Evolutionary conservation across 208 protist genomes (phyloP).

Genomic region (Crithidia mellificae): DNA sequence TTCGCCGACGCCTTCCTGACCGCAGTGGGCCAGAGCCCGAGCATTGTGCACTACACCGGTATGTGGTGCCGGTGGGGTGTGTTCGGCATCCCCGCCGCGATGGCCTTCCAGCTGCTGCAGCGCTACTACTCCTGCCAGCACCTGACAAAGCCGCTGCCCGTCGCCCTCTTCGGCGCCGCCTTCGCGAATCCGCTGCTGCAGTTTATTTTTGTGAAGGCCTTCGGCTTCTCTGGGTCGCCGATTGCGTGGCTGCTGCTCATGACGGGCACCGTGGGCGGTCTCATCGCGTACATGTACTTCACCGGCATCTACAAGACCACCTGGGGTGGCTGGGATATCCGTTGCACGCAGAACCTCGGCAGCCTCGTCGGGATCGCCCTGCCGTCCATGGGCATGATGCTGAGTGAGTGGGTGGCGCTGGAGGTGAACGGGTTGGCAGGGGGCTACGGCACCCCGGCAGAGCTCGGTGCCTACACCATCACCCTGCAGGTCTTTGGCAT

Average conservation of each 20-base stretch:
- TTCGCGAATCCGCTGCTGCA: conserved; percentile 72
- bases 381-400: conserved; percentile 87
- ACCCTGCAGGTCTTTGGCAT: conserved; percentile 75
- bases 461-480: conserved; percentile 82
- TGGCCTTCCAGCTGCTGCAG: conserved; percentile 66
- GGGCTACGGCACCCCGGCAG: conserved; percentile 57
- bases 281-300: conserved; percentile 53
- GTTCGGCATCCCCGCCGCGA: conserved; percentile 65
- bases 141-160: conserved; percentile 69
- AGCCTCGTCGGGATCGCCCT: conserved; percentile 62
- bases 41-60: conserved; percentile 71
- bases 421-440: conserved; percentile 73
- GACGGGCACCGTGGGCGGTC: conserved; percentile 39
- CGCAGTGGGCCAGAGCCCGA: conserved; percentile 41
- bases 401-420: conserved; percentile 84
- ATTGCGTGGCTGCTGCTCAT: conserved; percentile 81
- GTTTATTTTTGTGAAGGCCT: conserved; percentile 57
- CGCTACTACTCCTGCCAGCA: conserved; percentile 88
- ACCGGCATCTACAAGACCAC: conserved; percentile 65
- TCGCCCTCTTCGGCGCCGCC: conserved; percentile 58
- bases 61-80: conserved; percentile 67
- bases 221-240: conserved; percentile 77
- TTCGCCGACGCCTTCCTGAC: conserved; percentile 58
- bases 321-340: conserved; percentile 74
- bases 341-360: conserved; percentile 49